phyloP scores from a whole-genome alignment of 2,329 filamentous ascomycete genomes.

The Tolypocladium inflatum region DNA sequence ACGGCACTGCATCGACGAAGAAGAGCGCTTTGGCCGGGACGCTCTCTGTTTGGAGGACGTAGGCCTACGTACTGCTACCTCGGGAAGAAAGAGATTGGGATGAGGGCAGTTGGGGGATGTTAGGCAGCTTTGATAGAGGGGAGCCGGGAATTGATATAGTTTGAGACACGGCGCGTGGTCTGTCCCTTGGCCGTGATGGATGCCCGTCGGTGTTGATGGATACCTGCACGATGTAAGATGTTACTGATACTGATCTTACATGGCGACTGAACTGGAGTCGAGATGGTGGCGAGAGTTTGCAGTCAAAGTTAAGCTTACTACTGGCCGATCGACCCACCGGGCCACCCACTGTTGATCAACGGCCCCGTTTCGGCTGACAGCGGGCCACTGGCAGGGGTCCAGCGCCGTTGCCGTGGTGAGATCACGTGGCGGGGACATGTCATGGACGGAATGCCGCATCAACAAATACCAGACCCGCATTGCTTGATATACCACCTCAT shows the following conservation, averaged over 20 bases:
- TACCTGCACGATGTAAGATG: no score
- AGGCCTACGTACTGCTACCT: rapidly evolving
- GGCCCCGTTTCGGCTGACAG: background rate
- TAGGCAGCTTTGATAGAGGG: background rate
- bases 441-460: background rate
- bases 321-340: background rate
- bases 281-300: no score
- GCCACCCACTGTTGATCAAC: no score
- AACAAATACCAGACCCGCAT: background rate
- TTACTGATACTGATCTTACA: no score
- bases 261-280: no score
- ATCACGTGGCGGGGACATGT: slow-evolving; percentile 14
- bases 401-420: slow-evolving; percentile 21
- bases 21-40: background rate
- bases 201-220: no score
- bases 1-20: background rate
- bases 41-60: background rate
- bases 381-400: background rate
- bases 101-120: background rate
- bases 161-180: background rate
- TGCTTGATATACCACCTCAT: background rate
- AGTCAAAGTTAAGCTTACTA: background rate
- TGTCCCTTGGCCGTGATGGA: background rate
- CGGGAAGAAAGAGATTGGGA: background rate
- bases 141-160: background rate